These are phyloP conservation scores for Lipomyces sp. DNA, from an alignment of 805 yeast species.

Conservation along the genomic window DNA sequence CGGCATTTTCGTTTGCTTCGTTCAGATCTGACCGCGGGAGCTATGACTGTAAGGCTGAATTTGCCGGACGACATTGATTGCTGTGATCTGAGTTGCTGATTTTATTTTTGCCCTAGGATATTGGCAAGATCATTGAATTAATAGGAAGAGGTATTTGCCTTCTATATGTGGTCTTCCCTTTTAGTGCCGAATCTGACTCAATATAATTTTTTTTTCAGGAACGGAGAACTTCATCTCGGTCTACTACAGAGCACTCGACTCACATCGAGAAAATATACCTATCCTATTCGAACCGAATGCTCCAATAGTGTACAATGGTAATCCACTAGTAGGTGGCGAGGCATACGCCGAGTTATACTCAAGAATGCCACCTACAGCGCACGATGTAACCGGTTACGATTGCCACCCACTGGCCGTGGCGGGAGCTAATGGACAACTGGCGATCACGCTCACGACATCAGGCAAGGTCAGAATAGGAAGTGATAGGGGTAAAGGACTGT, in stretches of 20 bases:
- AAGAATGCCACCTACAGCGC: constrained; percentile 46
- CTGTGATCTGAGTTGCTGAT: background rate
- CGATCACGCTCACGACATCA: constrained; percentile 43
- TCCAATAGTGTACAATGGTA: constrained; percentile 51
- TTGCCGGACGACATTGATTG: background rate
- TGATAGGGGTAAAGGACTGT: constrained; percentile 41
- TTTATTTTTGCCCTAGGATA: constrained; percentile 11
- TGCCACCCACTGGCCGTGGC: constrained; percentile 48
- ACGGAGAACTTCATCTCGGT: constrained; percentile 50
- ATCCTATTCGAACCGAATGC: constrained; percentile 42
- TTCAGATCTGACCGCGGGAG: background rate
- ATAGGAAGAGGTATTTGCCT: constrained; percentile 28
- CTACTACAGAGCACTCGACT: constrained; percentile 47
- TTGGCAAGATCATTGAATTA: constrained; percentile 19
- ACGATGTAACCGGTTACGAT: constrained; percentile 46
- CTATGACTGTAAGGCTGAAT: no score
- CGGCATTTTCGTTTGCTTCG: background rate
- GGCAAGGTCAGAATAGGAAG: constrained; percentile 47
- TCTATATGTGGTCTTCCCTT: background rate
- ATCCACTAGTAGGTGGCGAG: constrained; percentile 49
- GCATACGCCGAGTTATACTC: constrained; percentile 45
- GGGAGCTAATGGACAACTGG: constrained; percentile 33
- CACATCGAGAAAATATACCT: constrained; percentile 41
- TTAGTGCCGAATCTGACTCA: background rate
- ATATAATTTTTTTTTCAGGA: constrained; percentile 39